These are phyloP conservation scores for Kodamaea fungicola DNA, from an alignment of 1,139 yeast genomes.

Conservation along the genomic window DNA sequence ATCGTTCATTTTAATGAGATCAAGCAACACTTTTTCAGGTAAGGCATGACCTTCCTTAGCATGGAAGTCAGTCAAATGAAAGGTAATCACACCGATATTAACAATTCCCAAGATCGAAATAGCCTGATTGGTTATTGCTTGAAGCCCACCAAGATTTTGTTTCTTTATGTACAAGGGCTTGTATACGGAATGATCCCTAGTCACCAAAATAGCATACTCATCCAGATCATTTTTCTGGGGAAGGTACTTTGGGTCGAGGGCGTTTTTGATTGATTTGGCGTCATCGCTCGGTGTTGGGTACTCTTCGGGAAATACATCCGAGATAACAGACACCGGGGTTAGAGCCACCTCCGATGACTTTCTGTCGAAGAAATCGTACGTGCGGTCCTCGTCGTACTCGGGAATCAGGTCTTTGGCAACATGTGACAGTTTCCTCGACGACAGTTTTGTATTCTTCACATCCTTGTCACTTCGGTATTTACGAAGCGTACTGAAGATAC, in stretches of 20 bases:
- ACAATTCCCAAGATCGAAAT: conserved; percentile 39
- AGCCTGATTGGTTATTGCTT: conserved; percentile 31
- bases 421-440: not conserved
- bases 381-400: conserved; percentile 2
- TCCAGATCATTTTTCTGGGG: conserved; percentile 19
- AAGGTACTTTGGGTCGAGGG: conserved; percentile 25
- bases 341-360: not conserved
- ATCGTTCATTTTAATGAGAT: conserved; percentile 21
- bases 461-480: conserved; percentile 20
- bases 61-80: conserved; percentile 72
- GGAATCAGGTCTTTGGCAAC: conserved; percentile 4
- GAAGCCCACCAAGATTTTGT: conserved; percentile 10
- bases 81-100: conserved; percentile 38
- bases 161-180: conserved; percentile 37
- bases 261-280: not conserved
- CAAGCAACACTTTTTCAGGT: conserved; percentile 42
- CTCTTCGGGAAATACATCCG: conserved; percentile 5
- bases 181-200: conserved; percentile 57
- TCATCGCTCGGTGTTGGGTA: not conserved
- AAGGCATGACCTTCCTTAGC: conserved; percentile 62
- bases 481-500: conserved; percentile 39
- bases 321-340: conserved; percentile 3
- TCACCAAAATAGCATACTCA: conserved; percentile 40
- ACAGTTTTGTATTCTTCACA: not conserved
- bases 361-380: conserved; percentile 1